Evolutionary conservation across 2,329 filamentous ascomycete species (phyloP).

Genomic region (Microsporum audouinii): DNA sequence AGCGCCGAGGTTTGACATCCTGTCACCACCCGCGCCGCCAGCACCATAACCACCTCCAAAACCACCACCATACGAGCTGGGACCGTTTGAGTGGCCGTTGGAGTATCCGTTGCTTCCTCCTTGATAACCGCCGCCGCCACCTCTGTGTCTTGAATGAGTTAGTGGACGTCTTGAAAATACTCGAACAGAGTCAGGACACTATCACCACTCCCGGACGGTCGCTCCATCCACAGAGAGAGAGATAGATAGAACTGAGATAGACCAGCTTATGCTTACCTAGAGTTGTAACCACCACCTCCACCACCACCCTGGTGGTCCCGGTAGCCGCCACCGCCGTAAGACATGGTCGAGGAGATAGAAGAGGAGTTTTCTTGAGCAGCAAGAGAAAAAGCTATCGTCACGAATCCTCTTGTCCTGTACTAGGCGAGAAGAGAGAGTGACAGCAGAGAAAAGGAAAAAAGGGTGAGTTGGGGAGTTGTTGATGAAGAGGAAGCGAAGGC

Average conservation of each 20-base stretch:
- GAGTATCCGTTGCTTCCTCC: slow-evolving; percentile 41
- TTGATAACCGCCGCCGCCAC: slow-evolving; percentile 13
- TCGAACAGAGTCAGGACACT: neutral
- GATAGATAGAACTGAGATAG: neutral
- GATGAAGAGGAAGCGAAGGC: neutral
- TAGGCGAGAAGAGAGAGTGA: slow-evolving; percentile 9
- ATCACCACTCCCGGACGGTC: neutral
- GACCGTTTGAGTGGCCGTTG: slow-evolving; percentile 32
- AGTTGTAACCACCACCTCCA: slow-evolving; percentile 40
- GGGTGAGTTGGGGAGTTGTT: slow-evolving; percentile 18
- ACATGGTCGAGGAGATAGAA: slow-evolving; percentile 44
- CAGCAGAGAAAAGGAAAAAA: slow-evolving; percentile 17
- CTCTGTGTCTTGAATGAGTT: slow-evolving; percentile 22
- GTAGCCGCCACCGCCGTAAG: slow-evolving; percentile 48
- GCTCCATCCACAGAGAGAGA: neutral
- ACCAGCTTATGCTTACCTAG: neutral
- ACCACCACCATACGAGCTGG: slow-evolving; percentile 26
- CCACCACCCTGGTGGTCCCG: slow-evolving; percentile 20
- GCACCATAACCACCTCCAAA: slow-evolving; percentile 21
- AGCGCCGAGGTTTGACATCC: slow-evolving; percentile 84
- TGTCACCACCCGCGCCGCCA: slow-evolving; percentile 61
- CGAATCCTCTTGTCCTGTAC: slow-evolving; percentile 16
- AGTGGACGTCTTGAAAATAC: slow-evolving; percentile 8
- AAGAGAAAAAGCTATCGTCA: slow-evolving; percentile 11
- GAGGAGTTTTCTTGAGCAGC: neutral